Base-by-base conservation (phyloP, 768 basidiomycete genomes). In the Dictyophora rubrovolvata region DNA sequence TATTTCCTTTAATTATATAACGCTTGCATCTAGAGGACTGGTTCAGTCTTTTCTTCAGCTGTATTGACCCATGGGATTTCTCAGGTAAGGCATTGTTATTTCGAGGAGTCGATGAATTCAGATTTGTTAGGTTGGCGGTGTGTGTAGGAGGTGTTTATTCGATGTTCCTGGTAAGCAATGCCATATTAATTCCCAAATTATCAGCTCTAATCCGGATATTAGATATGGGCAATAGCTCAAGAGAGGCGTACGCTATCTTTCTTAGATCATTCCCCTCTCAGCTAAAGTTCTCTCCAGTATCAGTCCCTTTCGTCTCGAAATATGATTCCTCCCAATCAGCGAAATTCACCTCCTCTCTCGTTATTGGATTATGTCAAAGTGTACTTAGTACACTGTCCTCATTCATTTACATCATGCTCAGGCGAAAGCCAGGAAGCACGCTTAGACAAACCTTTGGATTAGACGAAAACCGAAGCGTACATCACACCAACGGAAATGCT, bases 191-290 rank as follows among this genome's bases (percentile, higher is more conserved):
- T 35, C 12, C 14, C 33, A 4, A 49, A 51, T 34, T 20, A 42
- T 12, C 10, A 23, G 34, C 60, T 65, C 61, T 37, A 62, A 54
- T 9, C 36, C 21, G 18, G 60, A 48, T 22, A 56, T 8, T 63
- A 92, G 90, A 70, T 92, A 53, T 91, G 92, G 92, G 93, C 89
- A 11, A 82, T 94, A 48, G 89, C 92, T 9, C 96, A 99, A 75
- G 96, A 98, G 75, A 79, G 94, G 71, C 70, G 94, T 96, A 71
- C 66, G 82, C 72, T 54, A 7, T 33, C 22, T 23, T 7, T 12
- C 20, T 7, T 20, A 21, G 14, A 18, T 36, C 35, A 48, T 5
- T 53, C 36, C 18, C 11, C 20, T 56, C 33, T 21, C 48, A 50
- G 20, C 28, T 14, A 35, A n/a, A 54, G 63, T 2, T 21, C 6